Base-by-base conservation (phyloP, 306 rosid genomes). In the Rubus idaeus region DNA sequence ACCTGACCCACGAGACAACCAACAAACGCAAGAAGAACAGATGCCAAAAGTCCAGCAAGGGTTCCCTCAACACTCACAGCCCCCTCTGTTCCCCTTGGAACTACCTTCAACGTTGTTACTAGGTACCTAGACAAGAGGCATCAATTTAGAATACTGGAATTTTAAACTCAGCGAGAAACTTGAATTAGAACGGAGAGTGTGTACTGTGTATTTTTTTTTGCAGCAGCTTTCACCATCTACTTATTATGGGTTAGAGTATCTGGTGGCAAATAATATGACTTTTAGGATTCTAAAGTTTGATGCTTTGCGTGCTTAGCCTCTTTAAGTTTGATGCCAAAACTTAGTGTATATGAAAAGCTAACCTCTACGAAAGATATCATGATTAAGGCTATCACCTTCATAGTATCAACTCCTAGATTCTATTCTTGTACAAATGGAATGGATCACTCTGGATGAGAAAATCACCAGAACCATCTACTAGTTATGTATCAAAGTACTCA, bases 51-150 rank as follows among this genome's bases (percentile, higher is more conserved):
- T 81, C 99, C 99, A 57, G 99, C 97, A 81, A 91, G 41, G 75
- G 99, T 91, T 88, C 99, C 99, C 77, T 91, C 98, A 9, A 92
- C 77, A 80, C 99, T 96, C 72, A 96, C 88, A 30, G 98, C 99
- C 75, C 99, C 99, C 84, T 96, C 99, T 26, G 99, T 96, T 71
- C 99, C 99, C 84, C 98, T 88, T 75, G 98, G 98, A 80, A 96
- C 99, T 70, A 89, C 76, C 89, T 91, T 92, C 84, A 96, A 84
- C 68, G 96, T 89, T 7, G 98, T 95, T 50, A 96, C 92, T 74
- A 96, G 85, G 81, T 96, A 96, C 91, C 99, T 96, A 87, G 44
- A 63, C 70, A 81, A 58, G 62, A 67, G 75, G 49, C 56, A 79
- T 30, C 61, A 9, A 42, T 44, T 68, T 85, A 65, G 37, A 76